Conservation (phyloP, 768 basidiomycete species). For the Suillus lakei region DNA sequence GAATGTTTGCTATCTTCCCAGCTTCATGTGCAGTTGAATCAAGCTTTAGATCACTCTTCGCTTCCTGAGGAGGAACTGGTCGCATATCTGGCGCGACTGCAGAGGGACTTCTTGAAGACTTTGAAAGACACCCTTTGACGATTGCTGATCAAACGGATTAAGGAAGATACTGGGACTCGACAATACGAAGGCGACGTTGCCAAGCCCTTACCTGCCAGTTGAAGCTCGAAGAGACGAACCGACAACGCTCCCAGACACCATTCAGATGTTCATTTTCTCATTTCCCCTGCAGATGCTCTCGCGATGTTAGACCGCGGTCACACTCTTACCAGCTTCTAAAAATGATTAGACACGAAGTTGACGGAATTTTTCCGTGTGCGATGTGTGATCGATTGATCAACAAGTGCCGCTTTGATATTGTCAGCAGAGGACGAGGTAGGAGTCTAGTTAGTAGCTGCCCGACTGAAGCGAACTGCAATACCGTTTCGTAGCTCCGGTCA, state of each 20-base stretch:
- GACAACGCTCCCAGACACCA: not conserved
- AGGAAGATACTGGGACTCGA: not conserved
- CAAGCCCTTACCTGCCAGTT: not conserved
- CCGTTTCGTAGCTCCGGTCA: not conserved
- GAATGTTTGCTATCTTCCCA: constrained; percentile 30
- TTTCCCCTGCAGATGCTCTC: not conserved
- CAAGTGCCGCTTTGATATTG: not conserved
- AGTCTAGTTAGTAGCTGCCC: not conserved
- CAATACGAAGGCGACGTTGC: not conserved
- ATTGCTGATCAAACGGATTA: not conserved
- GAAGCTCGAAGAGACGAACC: not conserved
- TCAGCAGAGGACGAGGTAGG: not conserved
- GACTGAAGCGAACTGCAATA: not conserved
- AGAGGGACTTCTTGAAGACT: constrained; percentile 68
- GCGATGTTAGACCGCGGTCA: not conserved
- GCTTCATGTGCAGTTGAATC: constrained; percentile 76
- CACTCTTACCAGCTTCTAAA: not conserved
- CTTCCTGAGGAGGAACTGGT: constrained; percentile 74
- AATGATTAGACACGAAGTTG: not conserved
- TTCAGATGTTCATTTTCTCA: not conserved
- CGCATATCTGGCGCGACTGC: constrained; percentile 68
- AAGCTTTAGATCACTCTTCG: constrained; percentile 73
- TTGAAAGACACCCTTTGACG: constrained; percentile 43
- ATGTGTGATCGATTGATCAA: not conserved
- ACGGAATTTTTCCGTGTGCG: not conserved